phyloP scores from a whole-genome alignment of 2,329 filamentous ascomycete species.

The Colletotrichum limetticola region DNA sequence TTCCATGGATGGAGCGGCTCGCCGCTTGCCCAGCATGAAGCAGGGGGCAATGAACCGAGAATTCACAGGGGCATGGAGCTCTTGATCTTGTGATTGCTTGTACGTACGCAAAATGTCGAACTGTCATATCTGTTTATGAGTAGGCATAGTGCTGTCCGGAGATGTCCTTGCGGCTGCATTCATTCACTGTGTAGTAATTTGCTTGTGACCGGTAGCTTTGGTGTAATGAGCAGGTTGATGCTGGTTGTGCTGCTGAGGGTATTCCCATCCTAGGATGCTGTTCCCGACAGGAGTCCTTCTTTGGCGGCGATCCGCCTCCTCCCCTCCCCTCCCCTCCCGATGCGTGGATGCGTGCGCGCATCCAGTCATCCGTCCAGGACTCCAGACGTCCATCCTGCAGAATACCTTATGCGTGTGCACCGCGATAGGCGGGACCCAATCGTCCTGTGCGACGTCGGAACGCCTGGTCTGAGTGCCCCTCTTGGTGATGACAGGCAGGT shows the following conservation, averaged over 20 bases:
- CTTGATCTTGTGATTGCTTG: neutral
- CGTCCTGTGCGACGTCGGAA: slow-evolving; percentile 34
- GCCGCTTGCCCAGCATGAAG: neutral
- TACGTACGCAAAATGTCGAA: slow-evolving; percentile 1
- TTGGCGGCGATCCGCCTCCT: neutral
- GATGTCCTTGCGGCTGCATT: neutral
- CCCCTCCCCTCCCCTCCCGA: slow-evolving; percentile 7
- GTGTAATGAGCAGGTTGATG: neutral
- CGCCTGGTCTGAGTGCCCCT: slow-evolving; percentile 34
- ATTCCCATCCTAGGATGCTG: neutral
- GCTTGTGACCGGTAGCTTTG: neutral
- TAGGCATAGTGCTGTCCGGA: neutral
- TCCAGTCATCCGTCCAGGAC: slow-evolving; percentile 8
- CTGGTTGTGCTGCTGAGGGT: neutral
- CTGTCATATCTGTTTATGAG: neutral
- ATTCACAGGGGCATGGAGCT: slow-evolving; percentile 7
- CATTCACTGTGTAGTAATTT: neutral
- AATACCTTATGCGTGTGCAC: slow-evolving; percentile 28
- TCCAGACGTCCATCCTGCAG: slow-evolving; percentile 7
- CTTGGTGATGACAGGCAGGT: slow-evolving; percentile 28
- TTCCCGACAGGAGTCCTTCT: neutral
- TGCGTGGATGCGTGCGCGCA: slow-evolving; percentile 14
- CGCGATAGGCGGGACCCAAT: slow-evolving; percentile 33
- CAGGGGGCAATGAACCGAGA: slow-evolving; percentile 1
- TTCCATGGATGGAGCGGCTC: slow-evolving; percentile 9